phyloP scores from a whole-genome alignment of 73 alveolate species.

The Paramecium pentaurelia region DNA sequence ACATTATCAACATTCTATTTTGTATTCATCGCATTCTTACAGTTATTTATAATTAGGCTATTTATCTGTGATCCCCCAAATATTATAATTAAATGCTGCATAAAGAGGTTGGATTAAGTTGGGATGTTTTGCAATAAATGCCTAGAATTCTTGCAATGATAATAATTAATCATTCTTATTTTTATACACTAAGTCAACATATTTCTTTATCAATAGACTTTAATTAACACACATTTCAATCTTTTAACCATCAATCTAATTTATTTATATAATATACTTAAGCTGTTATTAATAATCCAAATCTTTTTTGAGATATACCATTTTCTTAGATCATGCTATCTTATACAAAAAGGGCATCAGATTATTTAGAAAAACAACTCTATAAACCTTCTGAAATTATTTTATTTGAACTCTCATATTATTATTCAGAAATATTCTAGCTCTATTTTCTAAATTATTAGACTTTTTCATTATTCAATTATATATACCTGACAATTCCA shows the following conservation, averaged over 20 bases:
- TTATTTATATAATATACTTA: not conserved
- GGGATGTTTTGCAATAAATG: slow-evolving; percentile 4
- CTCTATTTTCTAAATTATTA: not conserved
- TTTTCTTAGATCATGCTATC: not conserved
- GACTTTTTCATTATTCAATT: not conserved
- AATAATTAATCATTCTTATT: not conserved
- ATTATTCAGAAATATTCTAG: not conserved
- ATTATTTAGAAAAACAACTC: not conserved
- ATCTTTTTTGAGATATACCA: not conserved
- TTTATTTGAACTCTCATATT: not conserved
- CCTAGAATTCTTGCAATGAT: not conserved
- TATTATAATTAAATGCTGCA: slow-evolving; percentile 3
- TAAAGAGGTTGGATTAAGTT: not conserved
- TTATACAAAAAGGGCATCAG: not conserved
- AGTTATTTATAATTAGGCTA: not conserved
- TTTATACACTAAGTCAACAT: slow-evolving; percentile 10
- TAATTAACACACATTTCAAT: not conserved
- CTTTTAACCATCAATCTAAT: not conserved
- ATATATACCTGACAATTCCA: not conserved
- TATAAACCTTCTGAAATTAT: not conserved
- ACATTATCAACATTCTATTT: not conserved
- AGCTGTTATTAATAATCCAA: not conserved
- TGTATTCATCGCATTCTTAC: not conserved
- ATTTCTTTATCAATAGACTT: not conserved
- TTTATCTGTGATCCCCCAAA: slow-evolving; percentile 4